Percentiles rank a stretch among this genome's conserved stretches.
phyloP scores from a whole-genome alignment of 1,284 basidiomycete species.

The Puccinia sorghi region DNA sequence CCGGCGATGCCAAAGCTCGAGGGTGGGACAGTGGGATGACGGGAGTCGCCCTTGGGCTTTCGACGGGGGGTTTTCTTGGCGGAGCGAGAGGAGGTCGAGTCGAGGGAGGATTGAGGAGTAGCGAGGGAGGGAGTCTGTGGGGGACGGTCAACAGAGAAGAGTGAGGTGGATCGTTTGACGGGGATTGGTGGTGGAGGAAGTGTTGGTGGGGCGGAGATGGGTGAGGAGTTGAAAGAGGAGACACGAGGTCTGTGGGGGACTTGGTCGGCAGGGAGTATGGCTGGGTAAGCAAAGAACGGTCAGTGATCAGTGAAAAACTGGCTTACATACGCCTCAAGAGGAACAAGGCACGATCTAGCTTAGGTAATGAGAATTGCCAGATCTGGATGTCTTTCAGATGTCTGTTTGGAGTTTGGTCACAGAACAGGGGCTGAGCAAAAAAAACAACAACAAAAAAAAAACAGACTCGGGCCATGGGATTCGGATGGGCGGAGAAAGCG shows the following conservation, averaged over 20 bases:
- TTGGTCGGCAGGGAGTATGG: neutral
- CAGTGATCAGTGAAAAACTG: neutral
- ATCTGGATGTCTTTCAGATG: neutral
- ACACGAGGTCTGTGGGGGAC: neutral
- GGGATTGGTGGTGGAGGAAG: neutral
- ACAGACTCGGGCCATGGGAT: neutral
- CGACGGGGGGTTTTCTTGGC: neutral
- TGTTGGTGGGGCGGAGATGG: neutral
- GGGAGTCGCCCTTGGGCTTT: neutral
- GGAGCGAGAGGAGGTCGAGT: neutral
- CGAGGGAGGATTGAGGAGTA: neutral
- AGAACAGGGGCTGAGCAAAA: too few relatives aligned
- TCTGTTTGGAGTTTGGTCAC: neutral
- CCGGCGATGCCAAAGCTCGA: conserved; percentile 6
- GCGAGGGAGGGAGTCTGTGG: neutral
- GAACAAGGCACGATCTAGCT: too few relatives aligned
- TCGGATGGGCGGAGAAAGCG: neutral
- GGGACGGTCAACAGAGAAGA: neutral
- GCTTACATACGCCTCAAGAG: neutral
- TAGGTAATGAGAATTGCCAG: neutral
- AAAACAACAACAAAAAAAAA: too few relatives aligned
- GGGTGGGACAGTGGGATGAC: neutral
- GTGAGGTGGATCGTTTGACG: neutral
- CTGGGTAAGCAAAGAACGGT: neutral
- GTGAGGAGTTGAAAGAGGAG: neutral